These are phyloP conservation scores for Chenopodium formosanum DNA, from an alignment of 148 eudicot species.

Conservation along the genomic window DNA sequence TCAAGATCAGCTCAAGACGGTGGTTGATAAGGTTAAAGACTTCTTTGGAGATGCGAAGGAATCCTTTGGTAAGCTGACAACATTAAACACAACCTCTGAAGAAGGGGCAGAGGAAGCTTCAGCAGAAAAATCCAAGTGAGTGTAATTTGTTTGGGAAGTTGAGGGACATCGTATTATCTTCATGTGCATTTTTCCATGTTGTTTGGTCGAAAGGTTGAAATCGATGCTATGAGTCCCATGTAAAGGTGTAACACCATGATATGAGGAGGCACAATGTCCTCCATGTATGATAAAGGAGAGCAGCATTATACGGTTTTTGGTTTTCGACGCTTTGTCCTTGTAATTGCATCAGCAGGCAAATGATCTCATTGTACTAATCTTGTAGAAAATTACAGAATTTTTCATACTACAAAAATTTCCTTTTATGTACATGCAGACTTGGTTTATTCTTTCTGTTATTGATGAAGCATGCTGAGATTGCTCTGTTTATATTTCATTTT, in stretches of 20 bases:
- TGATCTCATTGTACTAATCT: conserved; percentile 4
- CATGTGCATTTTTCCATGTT: background rate
- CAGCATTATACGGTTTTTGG: background rate
- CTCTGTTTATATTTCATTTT: background rate
- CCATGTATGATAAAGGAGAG: background rate
- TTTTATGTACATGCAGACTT: conserved; percentile 7
- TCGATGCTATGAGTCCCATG: background rate
- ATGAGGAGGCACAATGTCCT: background rate
- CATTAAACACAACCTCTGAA: conserved; percentile 39
- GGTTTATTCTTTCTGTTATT: background rate
- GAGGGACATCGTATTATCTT: background rate
- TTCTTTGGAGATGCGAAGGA: conserved; percentile 89
- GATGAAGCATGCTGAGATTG: background rate
- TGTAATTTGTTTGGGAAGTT: conserved; percentile 8
- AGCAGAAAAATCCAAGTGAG: conserved; percentile 53
- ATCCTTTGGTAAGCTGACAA: conserved; percentile 79
- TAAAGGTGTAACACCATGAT: background rate
- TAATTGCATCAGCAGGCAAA: background rate
- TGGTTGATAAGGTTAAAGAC: conserved; percentile 82
- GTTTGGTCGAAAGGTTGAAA: background rate
- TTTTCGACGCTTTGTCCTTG: background rate
- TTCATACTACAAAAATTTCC: background rate
- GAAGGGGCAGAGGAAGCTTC: conserved; percentile 51
- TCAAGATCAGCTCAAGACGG: conserved; percentile 79
- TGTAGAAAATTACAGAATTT: conserved; percentile 15